Evolutionary conservation across 768 basidiomycete genomes (phyloP).

Genomic region (Boletus rubropictus): DNA sequence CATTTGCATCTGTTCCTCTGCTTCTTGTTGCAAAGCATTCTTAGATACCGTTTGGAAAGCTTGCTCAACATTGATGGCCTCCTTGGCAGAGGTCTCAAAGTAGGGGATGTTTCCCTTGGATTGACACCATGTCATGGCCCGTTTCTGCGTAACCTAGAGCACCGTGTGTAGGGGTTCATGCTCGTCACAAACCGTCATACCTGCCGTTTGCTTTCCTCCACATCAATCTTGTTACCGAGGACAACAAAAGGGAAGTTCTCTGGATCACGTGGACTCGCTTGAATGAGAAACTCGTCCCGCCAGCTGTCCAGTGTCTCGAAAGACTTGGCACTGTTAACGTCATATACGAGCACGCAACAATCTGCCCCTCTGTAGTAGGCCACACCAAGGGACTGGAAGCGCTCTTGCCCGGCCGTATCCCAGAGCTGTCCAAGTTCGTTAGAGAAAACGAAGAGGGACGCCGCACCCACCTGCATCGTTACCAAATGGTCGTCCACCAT

Average conservation of each 20-base stretch:
- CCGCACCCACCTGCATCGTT: constrained; percentile 84
- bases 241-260: constrained; percentile 99
- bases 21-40: constrained; percentile 97
- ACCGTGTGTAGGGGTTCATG: neutral
- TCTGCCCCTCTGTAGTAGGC: constrained; percentile 99
- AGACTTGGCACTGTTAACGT: constrained; percentile 97
- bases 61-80: constrained; percentile 99
- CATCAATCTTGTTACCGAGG: constrained; percentile 99
- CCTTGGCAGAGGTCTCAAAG: constrained; percentile 99
- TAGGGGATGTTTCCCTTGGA: constrained; percentile 99
- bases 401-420: constrained; percentile 99
- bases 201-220: constrained; percentile 97
- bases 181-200: constrained; percentile 36
- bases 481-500: constrained; percentile 98
- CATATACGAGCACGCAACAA: constrained; percentile 98
- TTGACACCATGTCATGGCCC: constrained; percentile 99
- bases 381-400: constrained; percentile 97
- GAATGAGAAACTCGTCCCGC: constrained; percentile 98
- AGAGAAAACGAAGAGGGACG: neutral
- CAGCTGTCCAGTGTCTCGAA: constrained; percentile 99
- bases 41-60: constrained; percentile 99
- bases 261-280: constrained; percentile 97
- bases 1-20: constrained; percentile 95
- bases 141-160: constrained; percentile 91
- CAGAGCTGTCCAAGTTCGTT: constrained; percentile 62